Conservation (phyloP, 2,329 filamentous ascomycete species). For the Verticillium isaacii region DNA sequence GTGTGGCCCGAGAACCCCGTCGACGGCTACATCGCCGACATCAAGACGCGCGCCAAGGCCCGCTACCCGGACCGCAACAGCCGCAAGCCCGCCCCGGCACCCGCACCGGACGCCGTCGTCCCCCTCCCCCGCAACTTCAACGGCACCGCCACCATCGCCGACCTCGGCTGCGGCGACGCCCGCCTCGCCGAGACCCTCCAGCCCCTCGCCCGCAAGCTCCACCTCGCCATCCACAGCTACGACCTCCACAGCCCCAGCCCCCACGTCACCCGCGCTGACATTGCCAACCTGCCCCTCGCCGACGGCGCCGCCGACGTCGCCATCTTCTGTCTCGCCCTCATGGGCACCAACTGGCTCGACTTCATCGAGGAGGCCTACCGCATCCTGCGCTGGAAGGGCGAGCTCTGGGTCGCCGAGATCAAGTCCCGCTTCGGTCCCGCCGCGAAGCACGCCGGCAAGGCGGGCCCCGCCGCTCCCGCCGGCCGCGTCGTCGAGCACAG, state of each 20-base stretch:
- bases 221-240: conserved; percentile 74
- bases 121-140: conserved; percentile 66
- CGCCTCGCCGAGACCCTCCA: conserved; percentile 68
- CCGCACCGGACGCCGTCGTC: conserved; percentile 31
- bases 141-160: conserved; percentile 68
- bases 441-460: not conserved
- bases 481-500: conserved; percentile 56
- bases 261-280: conserved; percentile 83
- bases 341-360: conserved; percentile 98
- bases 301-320: conserved; percentile 78
- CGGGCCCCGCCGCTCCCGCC: conserved; percentile 20
- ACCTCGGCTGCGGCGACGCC: conserved; percentile 91
- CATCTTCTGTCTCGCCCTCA: conserved; percentile 92
- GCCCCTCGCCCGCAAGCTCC: conserved; percentile 58
- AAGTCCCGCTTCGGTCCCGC: conserved; percentile 76
- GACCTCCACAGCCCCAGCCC: conserved; percentile 76
- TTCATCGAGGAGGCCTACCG: conserved; percentile 96
- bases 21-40: conserved; percentile 72
- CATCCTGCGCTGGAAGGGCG: conserved; percentile 85
- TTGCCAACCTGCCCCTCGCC: conserved; percentile 72
- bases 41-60: conserved; percentile 62
- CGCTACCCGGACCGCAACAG: conserved; percentile 20
- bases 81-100: conserved; percentile 14
- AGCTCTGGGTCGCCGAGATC: conserved; percentile 96
- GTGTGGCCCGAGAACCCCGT: conserved; percentile 97